A percentile compares a stretch with the other conserved stretches of the same genome.
These are phyloP conservation scores for Pelargonium nanum DNA, from an alignment of 345 rosid genomes.

Conservation along the genomic window DNA sequence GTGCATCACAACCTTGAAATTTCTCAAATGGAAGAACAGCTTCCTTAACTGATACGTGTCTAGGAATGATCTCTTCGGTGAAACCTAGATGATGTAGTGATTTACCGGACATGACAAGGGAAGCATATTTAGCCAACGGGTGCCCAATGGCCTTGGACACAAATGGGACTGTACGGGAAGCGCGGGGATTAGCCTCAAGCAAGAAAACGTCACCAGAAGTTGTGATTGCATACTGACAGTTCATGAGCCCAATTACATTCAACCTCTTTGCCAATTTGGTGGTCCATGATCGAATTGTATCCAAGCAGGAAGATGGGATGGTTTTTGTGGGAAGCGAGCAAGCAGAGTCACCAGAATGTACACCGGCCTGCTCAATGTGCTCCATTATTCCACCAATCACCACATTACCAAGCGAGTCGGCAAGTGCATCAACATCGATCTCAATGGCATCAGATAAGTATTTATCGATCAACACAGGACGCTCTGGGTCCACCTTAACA, in stretches of 20 bases:
- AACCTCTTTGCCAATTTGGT: constrained; percentile 62
- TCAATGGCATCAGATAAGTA: constrained; percentile 86
- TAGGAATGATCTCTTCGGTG: constrained; percentile 75
- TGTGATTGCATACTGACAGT: constrained; percentile 86
- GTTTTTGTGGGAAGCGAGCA: constrained; percentile 86
- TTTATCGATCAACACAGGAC: constrained; percentile 81
- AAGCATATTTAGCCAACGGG: constrained; percentile 88
- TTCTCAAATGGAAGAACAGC: constrained; percentile 93
- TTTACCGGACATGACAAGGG: constrained; percentile 87
- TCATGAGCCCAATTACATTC: constrained; percentile 92
- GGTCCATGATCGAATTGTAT: constrained; percentile 75
- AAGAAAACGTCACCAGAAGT: constrained; percentile 70
- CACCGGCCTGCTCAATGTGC: constrained; percentile 97
- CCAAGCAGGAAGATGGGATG: constrained; percentile 59
- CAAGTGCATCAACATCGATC: constrained; percentile 81
- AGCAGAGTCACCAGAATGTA: constrained; percentile 97
- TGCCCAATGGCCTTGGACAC: constrained; percentile 98
- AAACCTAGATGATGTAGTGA: constrained; percentile 59
- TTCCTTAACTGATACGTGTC: constrained; percentile 83
- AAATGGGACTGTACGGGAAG: constrained; percentile 94
- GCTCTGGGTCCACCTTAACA: constrained; percentile 86
- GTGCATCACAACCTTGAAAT: constrained; percentile 87
- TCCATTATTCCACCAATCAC: constrained; percentile 98
- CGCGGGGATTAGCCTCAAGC: constrained; percentile 97
- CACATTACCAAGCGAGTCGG: constrained; percentile 69